phyloP scores from a whole-genome alignment of 2,329 filamentous ascomycete genomes.

The Tolypocladium paradoxum region DNA sequence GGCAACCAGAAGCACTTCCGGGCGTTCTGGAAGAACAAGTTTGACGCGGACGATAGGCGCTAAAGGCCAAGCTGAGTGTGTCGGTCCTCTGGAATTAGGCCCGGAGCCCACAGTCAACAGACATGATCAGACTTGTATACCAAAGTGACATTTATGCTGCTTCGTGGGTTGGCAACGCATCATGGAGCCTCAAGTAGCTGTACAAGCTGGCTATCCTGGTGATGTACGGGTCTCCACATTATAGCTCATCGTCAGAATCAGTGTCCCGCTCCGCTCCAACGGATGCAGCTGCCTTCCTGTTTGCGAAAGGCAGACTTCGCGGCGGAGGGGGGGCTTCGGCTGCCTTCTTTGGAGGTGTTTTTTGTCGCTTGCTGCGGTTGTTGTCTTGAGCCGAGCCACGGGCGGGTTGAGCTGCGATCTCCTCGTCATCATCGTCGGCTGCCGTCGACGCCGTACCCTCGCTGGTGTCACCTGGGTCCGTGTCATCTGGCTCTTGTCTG shows the following conservation, averaged over 20 bases:
- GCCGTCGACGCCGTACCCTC: conserved; percentile 29
- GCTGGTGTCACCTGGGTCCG: conserved; percentile 28
- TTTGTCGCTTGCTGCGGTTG: conserved; percentile 1
- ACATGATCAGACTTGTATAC: not conserved
- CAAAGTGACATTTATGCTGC: not conserved
- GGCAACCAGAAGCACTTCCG: conserved; percentile 52
- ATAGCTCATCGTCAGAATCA: conserved; percentile 47
- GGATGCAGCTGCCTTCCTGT: conserved; percentile 19
- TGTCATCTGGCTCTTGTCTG: conserved; percentile 25
- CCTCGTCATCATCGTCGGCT: conserved; percentile 29
- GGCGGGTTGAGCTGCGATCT: conserved; percentile 2
- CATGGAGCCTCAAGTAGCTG: not conserved
- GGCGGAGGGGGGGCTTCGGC: conserved; percentile 23
- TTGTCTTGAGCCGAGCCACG: not conserved
- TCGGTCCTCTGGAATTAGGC: not conserved
- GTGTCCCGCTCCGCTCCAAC: conserved; percentile 31
- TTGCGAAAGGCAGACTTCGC: conserved; percentile 34
- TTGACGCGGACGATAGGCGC: conserved; percentile 37
- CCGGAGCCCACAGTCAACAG: not conserved
- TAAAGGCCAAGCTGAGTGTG: conserved; percentile 6
- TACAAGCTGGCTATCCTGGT: not conserved
- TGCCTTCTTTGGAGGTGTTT: conserved; percentile 9
- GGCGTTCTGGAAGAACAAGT: conserved; percentile 45
- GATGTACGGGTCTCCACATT: not conserved
- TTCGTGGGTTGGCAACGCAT: not conserved